These are phyloP conservation scores for Hymenochaete sp. DNA, from an alignment of 1,284 basidiomycete genomes.

Conservation along the genomic window DNA sequence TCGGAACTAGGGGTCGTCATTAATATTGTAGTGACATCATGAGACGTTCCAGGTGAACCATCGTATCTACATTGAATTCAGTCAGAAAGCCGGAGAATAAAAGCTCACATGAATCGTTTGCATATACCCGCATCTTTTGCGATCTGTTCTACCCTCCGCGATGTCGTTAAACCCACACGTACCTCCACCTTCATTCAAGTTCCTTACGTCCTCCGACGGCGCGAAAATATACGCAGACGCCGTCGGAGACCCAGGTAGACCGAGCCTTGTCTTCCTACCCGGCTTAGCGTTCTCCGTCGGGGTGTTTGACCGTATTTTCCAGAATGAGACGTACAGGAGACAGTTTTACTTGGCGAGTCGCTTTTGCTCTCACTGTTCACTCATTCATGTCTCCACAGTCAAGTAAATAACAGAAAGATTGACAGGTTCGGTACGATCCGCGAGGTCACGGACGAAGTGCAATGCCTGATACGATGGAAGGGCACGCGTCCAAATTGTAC, in stretches of 20 bases:
- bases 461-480: conserved; percentile 22
- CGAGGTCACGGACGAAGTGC: conserved; percentile 25
- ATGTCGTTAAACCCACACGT: no score
- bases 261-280: conserved; percentile 21
- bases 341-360: conserved; percentile 21
- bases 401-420: no score
- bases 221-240: conserved; percentile 23
- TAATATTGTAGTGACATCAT: no score
- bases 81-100: no score
- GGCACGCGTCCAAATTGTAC: conserved; percentile 25
- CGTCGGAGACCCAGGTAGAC: conserved; percentile 20
- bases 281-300: conserved; percentile 18
- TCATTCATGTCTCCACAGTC: neutral
- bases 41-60: no score
- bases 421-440: conserved; percentile 7
- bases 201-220: conserved; percentile 22
- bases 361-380: no score
- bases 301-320: conserved; percentile 21
- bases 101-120: no score
- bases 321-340: conserved; percentile 6
- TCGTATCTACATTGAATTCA: no score
- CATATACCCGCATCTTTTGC: no score
- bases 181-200: no score
- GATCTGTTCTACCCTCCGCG: no score
- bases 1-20: no score